Conservation (phyloP, 2,329 filamentous ascomycete genomes). For the Zarea fungicola region DNA sequence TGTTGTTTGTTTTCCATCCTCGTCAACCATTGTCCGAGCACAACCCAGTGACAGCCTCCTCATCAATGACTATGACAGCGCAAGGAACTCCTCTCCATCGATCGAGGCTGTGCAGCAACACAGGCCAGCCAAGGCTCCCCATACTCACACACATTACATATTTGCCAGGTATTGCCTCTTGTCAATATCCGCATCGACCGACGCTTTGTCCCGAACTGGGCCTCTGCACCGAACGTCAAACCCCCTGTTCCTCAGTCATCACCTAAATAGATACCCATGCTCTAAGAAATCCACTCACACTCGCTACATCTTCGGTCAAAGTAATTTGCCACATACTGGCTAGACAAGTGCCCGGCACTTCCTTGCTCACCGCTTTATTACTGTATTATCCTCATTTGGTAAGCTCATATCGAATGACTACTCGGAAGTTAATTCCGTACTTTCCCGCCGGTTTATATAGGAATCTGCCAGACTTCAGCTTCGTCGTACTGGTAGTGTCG, state of each 20-base stretch:
- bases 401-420: not conserved
- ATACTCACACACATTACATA: not conserved
- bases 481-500: no score
- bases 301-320: not conserved
- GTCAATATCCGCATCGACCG: not conserved
- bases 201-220: no score
- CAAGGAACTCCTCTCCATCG: constrained; percentile 5
- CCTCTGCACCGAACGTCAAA: not conserved
- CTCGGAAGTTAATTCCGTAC: no score
- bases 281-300: no score
- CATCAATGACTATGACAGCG: no score
- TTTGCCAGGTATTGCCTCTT: not conserved
- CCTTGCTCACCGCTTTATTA: not conserved
- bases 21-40: not conserved
- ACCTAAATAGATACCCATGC: not conserved
- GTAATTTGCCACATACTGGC: constrained; percentile 3
- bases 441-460: no score
- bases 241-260: not conserved
- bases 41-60: no score
- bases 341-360: not conserved
- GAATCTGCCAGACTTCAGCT: no score
- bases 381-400: not conserved
- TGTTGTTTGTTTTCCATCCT: not conserved
- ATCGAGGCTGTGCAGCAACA: constrained; percentile 8
- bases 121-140: not conserved